Conservation (phyloP, 1,139 yeast genomes). For the Nakaseomyces uthaithaninus region DNA sequence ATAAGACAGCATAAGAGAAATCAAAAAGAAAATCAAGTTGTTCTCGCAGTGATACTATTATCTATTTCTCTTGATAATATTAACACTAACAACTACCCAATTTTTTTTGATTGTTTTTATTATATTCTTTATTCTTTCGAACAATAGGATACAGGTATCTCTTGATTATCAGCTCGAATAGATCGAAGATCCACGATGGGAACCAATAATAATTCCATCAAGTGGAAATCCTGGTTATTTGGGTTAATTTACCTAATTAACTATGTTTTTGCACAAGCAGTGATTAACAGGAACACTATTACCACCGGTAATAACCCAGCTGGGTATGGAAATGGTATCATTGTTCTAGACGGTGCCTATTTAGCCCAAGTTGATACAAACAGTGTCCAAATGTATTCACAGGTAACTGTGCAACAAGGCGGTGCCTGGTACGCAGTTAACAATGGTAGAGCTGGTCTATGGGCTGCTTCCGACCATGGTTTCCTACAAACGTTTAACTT, state of each 20-base stretch:
- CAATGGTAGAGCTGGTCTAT: background rate
- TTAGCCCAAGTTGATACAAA: conserved; percentile 1
- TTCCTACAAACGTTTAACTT: background rate
- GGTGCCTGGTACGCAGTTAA: conserved; percentile 2
- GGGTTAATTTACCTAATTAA: background rate
- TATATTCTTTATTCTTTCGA: background rate
- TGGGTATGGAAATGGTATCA: conserved; percentile 2
- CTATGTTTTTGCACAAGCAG: background rate
- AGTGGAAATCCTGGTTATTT: conserved; percentile 2
- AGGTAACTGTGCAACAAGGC: background rate
- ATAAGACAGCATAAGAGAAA: no score
- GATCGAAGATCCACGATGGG: conserved; percentile 2
- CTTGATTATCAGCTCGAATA: background rate
- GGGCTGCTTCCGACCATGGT: background rate
- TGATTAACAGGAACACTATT: conserved; percentile 4
- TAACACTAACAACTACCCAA: background rate
- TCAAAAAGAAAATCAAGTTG: conserved; percentile 2
- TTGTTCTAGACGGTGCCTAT: conserved; percentile 1
- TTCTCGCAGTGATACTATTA: conserved; percentile 3
- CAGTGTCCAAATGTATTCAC: background rate
- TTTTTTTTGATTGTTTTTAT: background rate
- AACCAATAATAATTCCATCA: background rate
- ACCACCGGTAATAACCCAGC: background rate
- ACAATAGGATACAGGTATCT: background rate
- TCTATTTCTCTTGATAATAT: background rate